These are phyloP conservation scores for Nicotiana benthamiana DNA, from an alignment of 257 asterid species.

Conservation along the genomic window DNA sequence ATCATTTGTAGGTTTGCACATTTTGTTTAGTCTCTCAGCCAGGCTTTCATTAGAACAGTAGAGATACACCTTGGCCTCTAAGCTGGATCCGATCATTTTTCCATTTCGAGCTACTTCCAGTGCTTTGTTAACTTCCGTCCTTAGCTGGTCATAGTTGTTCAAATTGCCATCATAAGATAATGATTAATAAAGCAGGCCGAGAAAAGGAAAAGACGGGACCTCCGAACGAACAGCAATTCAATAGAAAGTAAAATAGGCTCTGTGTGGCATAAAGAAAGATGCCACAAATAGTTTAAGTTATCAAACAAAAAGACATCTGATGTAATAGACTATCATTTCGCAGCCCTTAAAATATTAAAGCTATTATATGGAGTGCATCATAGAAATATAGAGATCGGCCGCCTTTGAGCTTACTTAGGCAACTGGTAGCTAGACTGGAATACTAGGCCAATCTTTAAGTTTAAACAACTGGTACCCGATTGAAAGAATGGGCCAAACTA, in stretches of 20 bases:
- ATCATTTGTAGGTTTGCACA: constrained; percentile 50
- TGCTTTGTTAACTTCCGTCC: constrained; percentile 96
- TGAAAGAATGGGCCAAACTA: background rate
- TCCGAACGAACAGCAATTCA: background rate
- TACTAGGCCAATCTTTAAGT: background rate
- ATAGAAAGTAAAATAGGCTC: background rate
- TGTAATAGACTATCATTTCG: background rate
- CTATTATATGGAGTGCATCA: background rate
- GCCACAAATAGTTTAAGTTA: background rate
- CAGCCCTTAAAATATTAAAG: background rate
- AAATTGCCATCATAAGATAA: background rate
- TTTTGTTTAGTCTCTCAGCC: constrained; percentile 36
- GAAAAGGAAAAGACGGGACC: background rate
- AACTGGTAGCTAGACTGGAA: background rate
- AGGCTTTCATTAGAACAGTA: constrained; percentile 48
- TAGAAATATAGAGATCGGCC: background rate
- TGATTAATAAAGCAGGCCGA: background rate
- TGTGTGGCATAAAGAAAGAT: background rate
- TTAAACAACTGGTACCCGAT: background rate
- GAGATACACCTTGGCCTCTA: constrained; percentile 86
- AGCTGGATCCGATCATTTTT: constrained; percentile 86
- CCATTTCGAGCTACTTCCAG: constrained; percentile 80
- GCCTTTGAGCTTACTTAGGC: background rate
- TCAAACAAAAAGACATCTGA: background rate
- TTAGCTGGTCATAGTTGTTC: constrained; percentile 48